Base-by-base conservation (phyloP, 139 green algal genomes). In the Ettlia oleoabundans region DNA sequence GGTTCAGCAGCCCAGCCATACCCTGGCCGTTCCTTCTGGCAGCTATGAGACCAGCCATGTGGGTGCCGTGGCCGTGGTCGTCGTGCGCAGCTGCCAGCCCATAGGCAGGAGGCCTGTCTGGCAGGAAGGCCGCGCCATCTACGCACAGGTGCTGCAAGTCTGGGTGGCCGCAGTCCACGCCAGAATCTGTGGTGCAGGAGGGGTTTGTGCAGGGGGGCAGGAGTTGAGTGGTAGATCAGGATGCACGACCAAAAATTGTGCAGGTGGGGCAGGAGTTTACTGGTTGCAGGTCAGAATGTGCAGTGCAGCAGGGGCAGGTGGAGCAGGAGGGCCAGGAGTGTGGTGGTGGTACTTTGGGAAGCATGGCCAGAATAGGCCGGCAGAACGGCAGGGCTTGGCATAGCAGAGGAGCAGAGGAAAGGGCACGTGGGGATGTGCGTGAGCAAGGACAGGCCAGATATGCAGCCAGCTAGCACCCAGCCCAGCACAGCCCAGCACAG, bases 121-220 rank as follows among this genome's bases (percentile, higher is more conserved):
- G 15, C 13, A 55, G 9, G 13, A 69, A 68, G 35, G 53, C 13
- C 37, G 35, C 24, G 53, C 47, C 71, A 1, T 37, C 35, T 8
- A 40, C 35, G 19, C 65, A 78, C 47, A 35, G 19, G 73, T 28
- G 35, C 0, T 4, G 3, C 35, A 69, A 35, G 26, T 80, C 73
- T 0, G 53, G 53, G 38, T 80, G 73, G 0, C 3, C 7, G 52
- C n/a, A 33, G 53, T 80, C 73, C 8, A 80, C 53, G 5, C 73
- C 73, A 26, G 73, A 80, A 15, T 80, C 73, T 77, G 67, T 58
- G 47, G 10, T 10, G 15, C 42, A 64, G 66, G 8, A 33, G 40
- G 15, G 47, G 47, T 15, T 24, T 15, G 13, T 5, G 33, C 6
- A 30, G 9, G 30, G 63, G 63, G 63, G 2, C 26, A 32, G 63